Conservation (phyloP, 306 rosid species). For the Lagenaria siceraria region DNA sequence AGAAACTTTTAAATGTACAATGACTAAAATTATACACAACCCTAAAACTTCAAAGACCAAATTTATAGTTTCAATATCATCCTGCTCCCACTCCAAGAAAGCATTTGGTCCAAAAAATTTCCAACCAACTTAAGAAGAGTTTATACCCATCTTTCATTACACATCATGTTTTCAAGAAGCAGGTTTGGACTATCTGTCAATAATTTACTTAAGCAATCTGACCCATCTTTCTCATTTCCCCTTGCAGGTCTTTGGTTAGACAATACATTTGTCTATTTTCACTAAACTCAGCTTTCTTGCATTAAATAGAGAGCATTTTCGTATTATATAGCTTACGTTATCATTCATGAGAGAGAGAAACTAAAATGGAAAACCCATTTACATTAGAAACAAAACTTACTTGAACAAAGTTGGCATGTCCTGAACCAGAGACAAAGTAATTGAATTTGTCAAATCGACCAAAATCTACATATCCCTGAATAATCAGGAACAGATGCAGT, state of each 20-base stretch:
- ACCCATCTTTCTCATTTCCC: neutral
- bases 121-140: neutral
- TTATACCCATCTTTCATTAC: neutral
- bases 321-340: neutral
- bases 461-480: slow-evolving; percentile 81
- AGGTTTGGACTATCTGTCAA: neutral
- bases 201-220: neutral
- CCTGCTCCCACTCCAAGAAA: neutral
- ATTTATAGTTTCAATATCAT: neutral
- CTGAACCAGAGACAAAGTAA: slow-evolving; percentile 72
- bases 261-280: neutral
- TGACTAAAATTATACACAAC: neutral
- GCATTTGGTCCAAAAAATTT: neutral
- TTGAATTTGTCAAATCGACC: slow-evolving; percentile 64
- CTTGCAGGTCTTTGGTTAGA: neutral
- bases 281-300: neutral
- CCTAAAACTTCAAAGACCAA: neutral
- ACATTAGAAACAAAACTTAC: slow-evolving; percentile 30
- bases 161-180: neutral
- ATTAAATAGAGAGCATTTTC: neutral
- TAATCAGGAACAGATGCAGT: slow-evolving; percentile 16
- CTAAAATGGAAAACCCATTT: neutral
- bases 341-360: neutral
- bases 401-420: slow-evolving; percentile 59
- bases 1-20: neutral